Evolutionary conservation across 2,329 filamentous ascomycete species (phyloP), one percentile per base, ranked within the genome.

Genomic region (Fusarium xyrophilum): DNA sequence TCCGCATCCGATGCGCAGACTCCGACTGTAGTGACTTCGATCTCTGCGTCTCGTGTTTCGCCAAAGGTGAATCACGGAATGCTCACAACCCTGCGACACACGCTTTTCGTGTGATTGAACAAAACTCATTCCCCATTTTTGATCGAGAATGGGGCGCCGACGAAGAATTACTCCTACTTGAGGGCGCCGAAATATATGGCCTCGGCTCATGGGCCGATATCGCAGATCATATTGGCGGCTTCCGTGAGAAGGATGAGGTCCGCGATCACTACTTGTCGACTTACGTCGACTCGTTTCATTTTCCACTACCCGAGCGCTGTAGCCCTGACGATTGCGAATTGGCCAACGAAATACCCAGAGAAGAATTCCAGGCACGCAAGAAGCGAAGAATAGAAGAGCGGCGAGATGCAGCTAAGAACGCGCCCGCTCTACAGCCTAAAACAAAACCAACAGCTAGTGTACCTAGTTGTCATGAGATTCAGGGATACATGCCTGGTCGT

Each of bases 161-260:
- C 76, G 96, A 99, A 78, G 96, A 99, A 79, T 81, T 98, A n/a
- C 82, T 98, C 8, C 82, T 99, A 55, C 81, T 99, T 1, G 96
- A 99, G 81, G 96, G 96, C 25, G 93, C 93, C 14, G 96, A 99
- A 79, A 97, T 93, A 60, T 99, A 99, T 76, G 96, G 96, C 0
- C 83, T 99, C 51, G 96, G 96, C 6, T 98, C 95, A 25, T 99
- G 96, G 95, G 93, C 94, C 39, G 96, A 99, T 75, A 96, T 99
- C 67, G 94, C 96, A 38, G 95, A 99, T 78, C 96, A 99, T 78
- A 98, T 99, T 73, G 96, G 96, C 53, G 96, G 96, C 14, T 98
- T 94, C 76, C 89, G 96, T 60, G 90, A 91, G 69, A 98, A 97
- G 77, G 95, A 98, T 72, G 96, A 99, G 80, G 96, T 98, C 35